Percentiles rank a stretch among this genome's conserved stretches.
These are phyloP conservation scores for Pterocarpus santalinus DNA, from an alignment of 306 rosid species.

Conservation along the genomic window DNA sequence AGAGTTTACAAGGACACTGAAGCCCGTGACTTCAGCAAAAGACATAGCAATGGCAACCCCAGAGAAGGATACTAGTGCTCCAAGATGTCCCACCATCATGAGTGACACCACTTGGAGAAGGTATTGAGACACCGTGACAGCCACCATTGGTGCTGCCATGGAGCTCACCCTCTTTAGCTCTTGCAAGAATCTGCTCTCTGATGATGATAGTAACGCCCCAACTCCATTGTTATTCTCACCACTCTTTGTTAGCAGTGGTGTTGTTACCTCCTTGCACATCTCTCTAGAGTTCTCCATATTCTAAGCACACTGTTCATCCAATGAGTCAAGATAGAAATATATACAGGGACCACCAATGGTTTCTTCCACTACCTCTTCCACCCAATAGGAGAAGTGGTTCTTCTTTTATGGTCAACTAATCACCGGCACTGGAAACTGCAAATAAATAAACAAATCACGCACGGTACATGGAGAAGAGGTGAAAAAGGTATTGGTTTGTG, in stretches of 20 bases:
- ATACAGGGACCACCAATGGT: background rate
- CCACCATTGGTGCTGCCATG: constrained; percentile 68
- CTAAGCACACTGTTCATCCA: background rate
- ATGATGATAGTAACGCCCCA: background rate
- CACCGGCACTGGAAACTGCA: background rate
- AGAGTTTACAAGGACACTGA: constrained; percentile 58
- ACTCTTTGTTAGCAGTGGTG: constrained; percentile 38
- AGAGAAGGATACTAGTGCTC: constrained; percentile 53
- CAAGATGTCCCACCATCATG: constrained; percentile 64
- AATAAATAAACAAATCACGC: background rate
- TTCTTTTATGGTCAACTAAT: constrained; percentile 1
- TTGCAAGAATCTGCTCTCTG: constrained; percentile 30
- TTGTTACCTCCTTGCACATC: constrained; percentile 44
- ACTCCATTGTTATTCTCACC: constrained; percentile 14
- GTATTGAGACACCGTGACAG: constrained; percentile 59
- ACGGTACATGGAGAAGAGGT: background rate
- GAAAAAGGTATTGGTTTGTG: background rate
- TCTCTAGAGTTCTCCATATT: constrained; percentile 34
- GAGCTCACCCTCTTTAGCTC: constrained; percentile 51
- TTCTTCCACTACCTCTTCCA: background rate
- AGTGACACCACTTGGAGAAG: constrained; percentile 63
- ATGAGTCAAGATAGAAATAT: background rate
- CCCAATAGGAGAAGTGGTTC: background rate
- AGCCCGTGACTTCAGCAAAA: constrained; percentile 62
- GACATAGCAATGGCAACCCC: constrained; percentile 64